Evolutionary conservation across 805 yeast species (phyloP), one percentile per base, ranked within the genome.

Genomic region (Candida verbasci): DNA sequence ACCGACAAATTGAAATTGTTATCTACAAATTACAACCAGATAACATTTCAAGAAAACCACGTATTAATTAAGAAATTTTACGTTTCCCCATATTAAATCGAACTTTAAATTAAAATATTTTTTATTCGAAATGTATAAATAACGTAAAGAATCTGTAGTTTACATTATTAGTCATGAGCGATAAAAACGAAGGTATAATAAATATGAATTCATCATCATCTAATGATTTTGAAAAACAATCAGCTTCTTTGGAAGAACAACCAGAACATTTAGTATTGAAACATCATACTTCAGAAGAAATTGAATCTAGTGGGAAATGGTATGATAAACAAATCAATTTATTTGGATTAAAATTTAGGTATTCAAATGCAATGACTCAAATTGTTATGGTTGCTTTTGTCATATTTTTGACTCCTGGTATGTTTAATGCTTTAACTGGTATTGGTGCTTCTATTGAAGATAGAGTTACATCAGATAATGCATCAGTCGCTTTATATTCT

Each of bases 381-480:
- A 52, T 73, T 24, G 58, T 72, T 18, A 53, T 73, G 59, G 55
- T 71, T 45, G 56, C 76, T 6, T 67, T 70, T 42, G 70, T 68
- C 7, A 51, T 70, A 22, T 72, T 72, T 49, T 55, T 72, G 60
- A 64, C 74, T n/a, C 74, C 76, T 1, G 77, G 77, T 35, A 68
- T 70, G 70, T 73, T 53, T 56, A 73, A 72, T 40, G 76, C 79
- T 37, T 56, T 73, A 29, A 48, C 68, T 21, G 78, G 78, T 47
- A 56, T 73, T 34, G 76, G 76, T 34, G 75, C 73, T 35, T 63
- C 72, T 18, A 72, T 72, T 36, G 57, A 60, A 46, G 52, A 60
- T 30, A 61, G 59, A 35, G 45, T 46, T 17, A 65, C 68, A 17
- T 63, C 73, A 25, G 70, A 71, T 45, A 64, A 73, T 46, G 70